Conservation (phyloP, 2,329 filamentous ascomycete genomes). For the Fusarium vanettenii region DNA sequence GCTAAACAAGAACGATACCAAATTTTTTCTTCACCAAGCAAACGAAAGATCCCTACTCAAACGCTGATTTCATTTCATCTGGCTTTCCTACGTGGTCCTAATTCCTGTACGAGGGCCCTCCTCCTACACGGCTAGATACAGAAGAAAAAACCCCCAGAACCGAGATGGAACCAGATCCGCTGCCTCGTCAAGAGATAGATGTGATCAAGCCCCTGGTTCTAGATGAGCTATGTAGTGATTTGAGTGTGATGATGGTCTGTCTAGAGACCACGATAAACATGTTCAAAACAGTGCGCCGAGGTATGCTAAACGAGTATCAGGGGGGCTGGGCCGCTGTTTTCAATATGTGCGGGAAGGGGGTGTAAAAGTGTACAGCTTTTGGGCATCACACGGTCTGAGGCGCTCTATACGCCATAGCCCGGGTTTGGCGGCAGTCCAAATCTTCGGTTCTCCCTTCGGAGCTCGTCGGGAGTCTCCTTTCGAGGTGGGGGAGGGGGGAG, state of each 20-base stretch:
- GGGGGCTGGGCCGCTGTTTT: conserved; percentile 28
- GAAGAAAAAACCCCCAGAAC: conserved; percentile 23
- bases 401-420: conserved; percentile 48
- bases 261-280: conserved; percentile 38
- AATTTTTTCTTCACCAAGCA: conserved; percentile 4
- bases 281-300: conserved; percentile 47
- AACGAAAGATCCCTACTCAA: conserved; percentile 16
- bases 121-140: conserved; percentile 38
- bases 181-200: conserved; percentile 26
- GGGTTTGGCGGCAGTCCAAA: conserved; percentile 62
- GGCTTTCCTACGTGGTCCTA: conserved; percentile 35
- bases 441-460: conserved; percentile 63
- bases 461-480: conserved; percentile 66
- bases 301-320: conserved; percentile 48
- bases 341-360: conserved; percentile 31
- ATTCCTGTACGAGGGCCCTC: conserved; percentile 31
- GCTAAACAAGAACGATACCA: not conserved
- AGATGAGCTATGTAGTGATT: conserved; percentile 39
- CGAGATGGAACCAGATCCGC: conserved; percentile 26
- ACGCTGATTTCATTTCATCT: conserved; percentile 39
- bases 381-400: conserved; percentile 2
- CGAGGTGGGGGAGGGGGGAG: conserved; percentile 69
- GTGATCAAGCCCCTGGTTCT: conserved; percentile 20
- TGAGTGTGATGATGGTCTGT: conserved; percentile 31
- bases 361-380: conserved; percentile 26